Evolutionary conservation across 208 protist genomes (phyloP), one percentile per base, ranked within the genome.

Genomic region (Strigomonas culicis): DNA sequence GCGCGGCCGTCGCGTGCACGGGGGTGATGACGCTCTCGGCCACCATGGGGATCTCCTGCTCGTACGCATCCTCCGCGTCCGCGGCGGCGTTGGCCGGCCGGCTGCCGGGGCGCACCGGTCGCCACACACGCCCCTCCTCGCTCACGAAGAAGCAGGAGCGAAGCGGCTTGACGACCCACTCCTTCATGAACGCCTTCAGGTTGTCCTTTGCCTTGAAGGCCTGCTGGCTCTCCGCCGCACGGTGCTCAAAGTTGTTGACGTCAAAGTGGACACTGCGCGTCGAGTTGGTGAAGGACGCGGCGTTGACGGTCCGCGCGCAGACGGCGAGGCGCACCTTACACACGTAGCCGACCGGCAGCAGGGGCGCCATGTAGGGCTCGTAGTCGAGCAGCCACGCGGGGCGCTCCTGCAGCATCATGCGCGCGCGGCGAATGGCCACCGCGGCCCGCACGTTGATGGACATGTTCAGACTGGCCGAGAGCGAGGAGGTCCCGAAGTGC

Each of bases 341-440:
- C 22, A 91, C 84, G 66, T 88, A 91, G n/a, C 71, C 84, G 4
- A 91, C 79, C 4, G 84, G 84, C 32, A 91, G 77, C 11, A 91
- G 74, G 15, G 84, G 81, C 17, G 84, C 85, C 44, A 88, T 47
- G 69, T 91, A 91, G 3, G 80, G 73, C 60, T 91, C 80, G 60
- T 91, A 86, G 28, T 79, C 71, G 28, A 88, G 60, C 44, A 91
- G 53, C 79, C 80, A 87, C 10, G 80, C 71, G 0, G 80, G 80
- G 39, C 72, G 66, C 30, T 78, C 80, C 31, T 70, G 59, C 19
- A 82, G 69, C 49, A 79, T 53, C 31, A 66, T 30, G n/a, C 84
- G 72, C 1, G 84, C 80, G 10, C 84, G 80, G 52, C 68, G 75
- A 67, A 91, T 73, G 17, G 81, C 79, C 69, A 86, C 79, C 30